Base-by-base conservation (phyloP, 345 rosid species). In the Alliaria petiolata region DNA sequence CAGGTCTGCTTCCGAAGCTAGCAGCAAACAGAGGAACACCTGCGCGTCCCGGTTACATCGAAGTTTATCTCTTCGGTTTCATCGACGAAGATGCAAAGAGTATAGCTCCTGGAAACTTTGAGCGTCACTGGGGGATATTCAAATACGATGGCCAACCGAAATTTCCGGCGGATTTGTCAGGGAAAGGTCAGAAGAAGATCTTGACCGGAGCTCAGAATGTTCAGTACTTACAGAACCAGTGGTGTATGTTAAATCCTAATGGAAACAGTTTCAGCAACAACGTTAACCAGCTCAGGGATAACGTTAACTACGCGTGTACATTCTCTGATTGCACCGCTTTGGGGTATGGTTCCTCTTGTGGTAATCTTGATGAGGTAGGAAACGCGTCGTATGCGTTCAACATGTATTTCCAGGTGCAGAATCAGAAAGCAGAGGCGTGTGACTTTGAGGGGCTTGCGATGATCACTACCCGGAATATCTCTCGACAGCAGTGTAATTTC, bases 81-180 rank as follows among this genome's bases (percentile, higher is more conserved):
- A 64, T 95, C 3, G 99, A 91, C 14, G 98, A 91, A 80, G 97
- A 91, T 73, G 84, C 80, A 13, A 91, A 93, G 83, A 93, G 95
- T 70, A 78, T 89, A 45, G 96, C 85, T 42, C 99, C 98, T 0
- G 99, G 99, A 33, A 79, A 64, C 55, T 95, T 91, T 19, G 99
- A 95, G 81, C 95, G 99, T 16, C 97, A 95, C 13, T 91, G 97
- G 97, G 96, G 97, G 17, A 83, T 95, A 43, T 91, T 85, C 34
- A 71, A 81, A 53, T 93, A 82, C 19, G 96, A 95, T 9, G 98
- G 96, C 47, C 91, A 89, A 69, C 93, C 96, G 8, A 93, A 93
- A 62, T 93, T 84, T 65, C 70, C 79, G 0, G 34, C 89, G 5
- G 96, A 91, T 71, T 44, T 91, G 5, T 83, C 93, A 0, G 96